Evolutionary conservation across 2,329 filamentous ascomycete species (phyloP), one percentile per base, ranked within the genome.

Genomic region (Phoma sp.): DNA sequence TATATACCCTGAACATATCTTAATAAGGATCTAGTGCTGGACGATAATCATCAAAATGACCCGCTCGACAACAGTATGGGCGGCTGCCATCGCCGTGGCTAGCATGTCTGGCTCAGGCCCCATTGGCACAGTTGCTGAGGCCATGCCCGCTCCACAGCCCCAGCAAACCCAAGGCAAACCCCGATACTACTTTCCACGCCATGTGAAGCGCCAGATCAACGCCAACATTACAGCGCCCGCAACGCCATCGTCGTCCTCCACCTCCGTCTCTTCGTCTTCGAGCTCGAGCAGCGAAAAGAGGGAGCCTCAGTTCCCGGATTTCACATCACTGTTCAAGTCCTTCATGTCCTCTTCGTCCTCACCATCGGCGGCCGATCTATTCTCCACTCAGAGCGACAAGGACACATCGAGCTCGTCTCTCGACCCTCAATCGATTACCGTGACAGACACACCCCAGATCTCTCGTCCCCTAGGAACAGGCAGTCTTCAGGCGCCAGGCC

Each of bases 131-230:
- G 77, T 73, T 38, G 79, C 79, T 48, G 78, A 81, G 65, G 78
- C 79, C 55, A 78, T 79, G 69, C 79, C 79, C 55, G 79, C 79
- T 62, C 67, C 72, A 54, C 64, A 66, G 24, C 69, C 73, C 47
- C 61, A 70, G 61, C 59, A 70, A 58, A 70, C 73, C 52, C 62
- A 70, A 44, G 61, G 50, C 24, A 67, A 63, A 38, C 78, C 78
- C 23, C 71, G 73, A 60, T 80, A 80, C 72, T 80, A 80, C 68
- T 79, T 79, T 57, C 77, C 78, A n/a, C 74, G 76, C 50, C 73
- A 78, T 48, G 64, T 79, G 27, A 80, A 79, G 68, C 70, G 79
- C 46, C 72, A 78, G 60, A 74, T 75, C 47, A 61, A 70, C 40
- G 70, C 69, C 46, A 74, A 76, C 49, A 65, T 59, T 23, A 74